These are phyloP conservation scores for Lasiosphaeria miniovina DNA, from an alignment of 495 filamentous ascomycete species.

Conservation along the genomic window DNA sequence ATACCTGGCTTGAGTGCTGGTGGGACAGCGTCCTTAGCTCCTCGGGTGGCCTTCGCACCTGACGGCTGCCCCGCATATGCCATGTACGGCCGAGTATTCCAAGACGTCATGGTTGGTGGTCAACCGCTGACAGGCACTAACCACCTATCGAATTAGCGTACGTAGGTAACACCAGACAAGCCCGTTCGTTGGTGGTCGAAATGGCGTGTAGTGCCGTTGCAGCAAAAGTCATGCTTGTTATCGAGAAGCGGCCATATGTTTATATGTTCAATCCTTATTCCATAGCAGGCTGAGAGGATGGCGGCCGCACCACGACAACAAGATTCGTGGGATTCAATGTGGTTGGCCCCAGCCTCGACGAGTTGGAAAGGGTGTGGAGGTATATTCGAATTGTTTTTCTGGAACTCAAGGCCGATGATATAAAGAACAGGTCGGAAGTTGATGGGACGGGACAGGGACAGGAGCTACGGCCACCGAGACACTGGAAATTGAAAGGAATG, in stretches of 20 bases:
- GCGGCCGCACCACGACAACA: too few relatives aligned
- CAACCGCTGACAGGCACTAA: too few relatives aligned
- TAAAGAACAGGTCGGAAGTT: background rate
- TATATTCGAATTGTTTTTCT: background rate
- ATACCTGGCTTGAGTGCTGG: background rate
- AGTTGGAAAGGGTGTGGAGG: background rate
- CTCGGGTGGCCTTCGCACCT: background rate
- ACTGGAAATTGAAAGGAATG: background rate
- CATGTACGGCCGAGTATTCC: slow-evolving; percentile 5
- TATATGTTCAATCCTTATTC: too few relatives aligned
- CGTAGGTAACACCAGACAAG: too few relatives aligned
- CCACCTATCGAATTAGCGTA: too few relatives aligned
- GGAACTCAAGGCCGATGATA: background rate
- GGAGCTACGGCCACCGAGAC: background rate
- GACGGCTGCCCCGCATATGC: background rate
- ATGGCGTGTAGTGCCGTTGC: background rate
- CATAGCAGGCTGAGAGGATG: too few relatives aligned
- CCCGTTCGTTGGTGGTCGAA: background rate
- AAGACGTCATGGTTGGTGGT: background rate
- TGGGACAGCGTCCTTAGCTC: background rate
- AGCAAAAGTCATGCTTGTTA: background rate
- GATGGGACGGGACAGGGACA: background rate
- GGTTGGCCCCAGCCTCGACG: background rate
- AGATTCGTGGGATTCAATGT: too few relatives aligned
- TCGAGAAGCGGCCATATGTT: background rate